A percentile compares a stretch with the other conserved stretches of the same genome.
phyloP scores from a whole-genome alignment of 2,329 filamentous ascomycete species.

The Colletotrichum tofieldiae region DNA sequence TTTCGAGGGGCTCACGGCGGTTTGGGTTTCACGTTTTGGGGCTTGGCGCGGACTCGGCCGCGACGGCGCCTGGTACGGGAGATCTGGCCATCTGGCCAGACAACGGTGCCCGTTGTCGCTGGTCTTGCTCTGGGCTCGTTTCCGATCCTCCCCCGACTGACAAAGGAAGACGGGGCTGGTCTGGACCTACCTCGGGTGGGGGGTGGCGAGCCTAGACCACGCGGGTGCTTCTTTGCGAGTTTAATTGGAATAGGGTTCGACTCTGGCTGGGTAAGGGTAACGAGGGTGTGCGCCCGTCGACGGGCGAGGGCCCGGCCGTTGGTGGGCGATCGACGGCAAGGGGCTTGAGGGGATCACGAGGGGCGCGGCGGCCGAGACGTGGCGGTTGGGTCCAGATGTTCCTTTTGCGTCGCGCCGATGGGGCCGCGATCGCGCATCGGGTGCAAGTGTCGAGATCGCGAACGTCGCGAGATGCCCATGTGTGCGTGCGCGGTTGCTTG shows the following conservation, averaged over 20 bases:
- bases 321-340: not conserved
- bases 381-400: not conserved
- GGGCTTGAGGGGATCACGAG: not conserved
- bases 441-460: not conserved
- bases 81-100: not conserved
- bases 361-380: not conserved
- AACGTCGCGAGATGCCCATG: too few species aligned
- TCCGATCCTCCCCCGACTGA: not conserved
- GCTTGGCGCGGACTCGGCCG: not conserved
- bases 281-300: not conserved
- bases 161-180: not conserved
- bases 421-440: not conserved
- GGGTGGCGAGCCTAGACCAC: not conserved
- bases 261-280: constrained; percentile 4
- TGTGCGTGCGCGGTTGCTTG: too few species aligned
- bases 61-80: not conserved
- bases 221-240: not conserved
- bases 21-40: constrained; percentile 1
- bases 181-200: not conserved
- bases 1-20: not conserved
- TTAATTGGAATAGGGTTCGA: not conserved
- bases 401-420: not conserved
- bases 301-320: not conserved
- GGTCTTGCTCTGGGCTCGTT: not conserved
- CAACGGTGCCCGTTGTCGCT: not conserved